Conservation (phyloP, 2,329 filamentous ascomycete species). For the Sclerotiophoma versabilis region DNA sequence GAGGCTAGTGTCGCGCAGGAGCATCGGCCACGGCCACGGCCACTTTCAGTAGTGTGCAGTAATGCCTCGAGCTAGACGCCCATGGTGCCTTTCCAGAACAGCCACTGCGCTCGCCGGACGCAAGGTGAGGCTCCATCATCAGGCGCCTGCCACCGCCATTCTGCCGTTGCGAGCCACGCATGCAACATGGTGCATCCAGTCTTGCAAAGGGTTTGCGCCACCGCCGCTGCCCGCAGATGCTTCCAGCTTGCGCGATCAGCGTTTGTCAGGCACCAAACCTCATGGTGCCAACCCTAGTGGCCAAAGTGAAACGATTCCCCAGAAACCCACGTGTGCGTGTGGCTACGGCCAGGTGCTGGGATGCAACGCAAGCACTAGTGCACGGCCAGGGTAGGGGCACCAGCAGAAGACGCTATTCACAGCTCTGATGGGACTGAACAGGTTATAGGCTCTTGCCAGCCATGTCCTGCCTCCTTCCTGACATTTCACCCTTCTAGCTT, state of each 20-base stretch:
- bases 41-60: slow-evolving; percentile 22
- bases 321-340: slow-evolving; percentile 48
- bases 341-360: slow-evolving; percentile 41
- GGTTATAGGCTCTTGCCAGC: slow-evolving; percentile 47
- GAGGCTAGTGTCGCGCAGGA: slow-evolving; percentile 21
- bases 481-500: slow-evolving; percentile 21
- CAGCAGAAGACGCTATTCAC: slow-evolving; percentile 36
- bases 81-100: slow-evolving; percentile 34
- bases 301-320: slow-evolving; percentile 49
- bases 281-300: slow-evolving; percentile 26
- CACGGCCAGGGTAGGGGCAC: slow-evolving; percentile 32
- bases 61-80: slow-evolving; percentile 27
- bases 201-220: slow-evolving; percentile 14
- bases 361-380: slow-evolving; percentile 39
- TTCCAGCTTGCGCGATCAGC: slow-evolving; percentile 24
- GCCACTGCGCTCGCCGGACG: slow-evolving; percentile 23
- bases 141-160: slow-evolving; percentile 28
- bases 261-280: slow-evolving; percentile 30
- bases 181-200: slow-evolving; percentile 5
- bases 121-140: slow-evolving; percentile 23
- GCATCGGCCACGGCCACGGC: slow-evolving; percentile 24
- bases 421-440: slow-evolving; percentile 38
- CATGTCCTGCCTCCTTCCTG: slow-evolving; percentile 34
- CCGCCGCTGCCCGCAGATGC: not conserved
- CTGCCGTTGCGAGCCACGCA: slow-evolving; percentile 17